These are phyloP conservation scores for Heritiera littoralis DNA, from an alignment of 345 rosid species.

Conservation along the genomic window DNA sequence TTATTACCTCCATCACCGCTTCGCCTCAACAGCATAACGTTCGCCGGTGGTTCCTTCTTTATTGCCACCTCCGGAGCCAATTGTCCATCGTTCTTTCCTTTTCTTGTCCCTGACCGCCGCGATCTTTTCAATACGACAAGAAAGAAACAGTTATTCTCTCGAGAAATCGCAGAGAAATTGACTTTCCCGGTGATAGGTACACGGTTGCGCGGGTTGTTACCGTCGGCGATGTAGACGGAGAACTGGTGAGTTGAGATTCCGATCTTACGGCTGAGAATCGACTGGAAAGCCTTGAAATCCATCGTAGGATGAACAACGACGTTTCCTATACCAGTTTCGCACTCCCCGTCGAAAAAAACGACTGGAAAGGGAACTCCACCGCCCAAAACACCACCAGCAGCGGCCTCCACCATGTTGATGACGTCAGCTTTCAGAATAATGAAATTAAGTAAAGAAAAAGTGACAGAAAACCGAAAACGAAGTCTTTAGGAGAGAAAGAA, in stretches of 20 bases:
- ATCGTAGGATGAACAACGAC: slow-evolving; percentile 31
- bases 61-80: background rate
- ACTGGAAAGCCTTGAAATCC: slow-evolving; percentile 36
- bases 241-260: slow-evolving; percentile 50
- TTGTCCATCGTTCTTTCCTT: slow-evolving; percentile 6
- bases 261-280: slow-evolving; percentile 34
- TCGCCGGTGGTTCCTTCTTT: slow-evolving; percentile 23
- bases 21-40: slow-evolving; percentile 43
- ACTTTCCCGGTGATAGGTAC: slow-evolving; percentile 37
- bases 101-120: slow-evolving; percentile 32
- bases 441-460: background rate
- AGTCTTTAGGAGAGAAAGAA: background rate
- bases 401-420: background rate
- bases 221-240: slow-evolving; percentile 35
- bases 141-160: slow-evolving; percentile 30
- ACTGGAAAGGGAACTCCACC: slow-evolving; percentile 30
- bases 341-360: slow-evolving; percentile 51
- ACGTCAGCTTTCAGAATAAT: background rate
- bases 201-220: slow-evolving; percentile 18
- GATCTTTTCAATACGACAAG: slow-evolving; percentile 40
- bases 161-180: slow-evolving; percentile 38
- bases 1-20: background rate
- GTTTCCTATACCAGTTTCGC: slow-evolving; percentile 39
- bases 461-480: background rate
- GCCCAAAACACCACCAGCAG: background rate